Base-by-base conservation (phyloP, 345 rosid species). In the Cardamine occulta region DNA sequence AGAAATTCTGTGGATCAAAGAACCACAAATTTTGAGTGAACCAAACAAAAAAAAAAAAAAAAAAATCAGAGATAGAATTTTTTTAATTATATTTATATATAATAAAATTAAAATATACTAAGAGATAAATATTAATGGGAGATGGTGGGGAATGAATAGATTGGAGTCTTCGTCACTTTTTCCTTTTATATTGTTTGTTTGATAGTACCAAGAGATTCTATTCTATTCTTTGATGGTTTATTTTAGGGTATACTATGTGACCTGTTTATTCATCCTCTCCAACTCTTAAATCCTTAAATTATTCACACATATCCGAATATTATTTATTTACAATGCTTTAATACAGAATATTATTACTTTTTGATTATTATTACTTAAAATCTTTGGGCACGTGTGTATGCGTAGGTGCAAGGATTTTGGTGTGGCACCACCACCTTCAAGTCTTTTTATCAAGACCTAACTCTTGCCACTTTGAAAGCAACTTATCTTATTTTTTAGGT, bases 91-190 rank as follows among this genome's bases (percentile, higher is more conserved):
- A 42, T 15, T 40, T 40, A 63, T 40, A 28, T 17, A 45, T 17
- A 32, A 6, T 45, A 6, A 15, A 45, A n/a, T 45, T 9, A 64
- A 47, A 17, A 64, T 28, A 13, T 23, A 28, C 4, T 28, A 24
- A 3, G 49, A 52, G 47, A 49, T 9, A 49, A 68, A 51, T 40
- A 75, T 5, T 21, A 77, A 70, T 24, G 60, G 72, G 37, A 70
- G 61, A 70, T 70, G 67, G 80, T 77, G 80, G 80, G 28, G 76
- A 77, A 77, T 70, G 80, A 56, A 77, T 63, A 77, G 75, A 47
- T 63, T 56, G 80, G 53, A 63, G 75, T 70, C 63, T 62, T 76
- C 49, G 1, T 63, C 80, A 64, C 72, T 63, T 70, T 54, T 54
- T 10, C 11, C 1, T 44, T 35, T 63, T 63, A 2, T 69, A 45